phyloP scores from a whole-genome alignment of 1,284 basidiomycete genomes.

The Pholiota adiposa region DNA sequence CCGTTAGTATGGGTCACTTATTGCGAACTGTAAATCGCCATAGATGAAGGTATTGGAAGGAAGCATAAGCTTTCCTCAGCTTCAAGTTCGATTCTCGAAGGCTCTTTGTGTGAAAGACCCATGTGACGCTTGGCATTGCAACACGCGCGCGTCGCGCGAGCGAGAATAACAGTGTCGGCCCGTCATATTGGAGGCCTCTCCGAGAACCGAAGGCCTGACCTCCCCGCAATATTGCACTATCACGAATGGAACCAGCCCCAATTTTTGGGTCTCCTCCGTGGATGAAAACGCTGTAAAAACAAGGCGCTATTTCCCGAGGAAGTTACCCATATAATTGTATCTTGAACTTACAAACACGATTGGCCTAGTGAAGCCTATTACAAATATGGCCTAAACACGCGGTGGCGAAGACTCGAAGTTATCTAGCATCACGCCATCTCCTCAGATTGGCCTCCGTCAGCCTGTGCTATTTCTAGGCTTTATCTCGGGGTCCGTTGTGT shows the following conservation, averaged over 20 bases:
- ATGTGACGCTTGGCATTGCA: too few species aligned
- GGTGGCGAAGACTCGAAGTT: background rate
- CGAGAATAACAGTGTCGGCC: too few species aligned
- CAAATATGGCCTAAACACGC: background rate
- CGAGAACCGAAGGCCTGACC: background rate
- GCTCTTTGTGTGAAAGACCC: background rate
- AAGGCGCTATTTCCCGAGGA: background rate
- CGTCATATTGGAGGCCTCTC: background rate
- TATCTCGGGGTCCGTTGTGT: background rate
- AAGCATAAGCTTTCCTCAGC: background rate
- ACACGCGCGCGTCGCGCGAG: too few species aligned
- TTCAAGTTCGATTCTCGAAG: too few species aligned
- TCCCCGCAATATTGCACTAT: background rate
- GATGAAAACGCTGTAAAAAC: background rate
- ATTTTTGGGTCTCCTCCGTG: background rate
- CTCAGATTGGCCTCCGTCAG: background rate
- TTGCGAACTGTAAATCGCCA: background rate
- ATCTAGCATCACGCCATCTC: background rate
- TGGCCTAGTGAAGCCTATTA: background rate
- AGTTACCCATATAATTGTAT: background rate
- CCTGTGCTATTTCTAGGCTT: background rate
- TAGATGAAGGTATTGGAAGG: background rate
- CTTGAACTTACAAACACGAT: background rate
- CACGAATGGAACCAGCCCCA: background rate
- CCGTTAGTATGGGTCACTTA: slow-evolving; percentile 4